Conservation (phyloP, 2,329 filamentous ascomycete species). For the Shiraia bambusicola region DNA sequence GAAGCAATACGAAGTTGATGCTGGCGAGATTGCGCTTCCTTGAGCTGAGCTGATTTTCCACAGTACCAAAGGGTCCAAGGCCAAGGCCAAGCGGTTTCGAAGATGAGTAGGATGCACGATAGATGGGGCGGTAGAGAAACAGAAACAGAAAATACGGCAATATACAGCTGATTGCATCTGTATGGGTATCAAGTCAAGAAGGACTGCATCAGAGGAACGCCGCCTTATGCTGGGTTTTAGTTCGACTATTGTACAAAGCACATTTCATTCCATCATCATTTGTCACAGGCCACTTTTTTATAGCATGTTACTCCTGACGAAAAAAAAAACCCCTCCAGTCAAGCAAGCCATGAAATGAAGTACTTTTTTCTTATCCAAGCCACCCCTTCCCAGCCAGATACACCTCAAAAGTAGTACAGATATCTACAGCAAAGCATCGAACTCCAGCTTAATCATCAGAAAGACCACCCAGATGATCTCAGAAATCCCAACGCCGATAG, state of each 20-base stretch:
- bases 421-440: no score
- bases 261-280: conserved; percentile 20
- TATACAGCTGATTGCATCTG: conserved; percentile 1
- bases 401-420: no score
- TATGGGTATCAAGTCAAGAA: neutral
- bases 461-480: no score
- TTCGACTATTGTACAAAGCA: conserved; percentile 28
- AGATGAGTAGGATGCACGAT: conserved; percentile 40
- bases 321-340: no score
- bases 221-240: neutral
- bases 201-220: neutral
- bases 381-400: no score
- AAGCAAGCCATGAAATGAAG: no score
- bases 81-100: conserved; percentile 51
- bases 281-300: no score
- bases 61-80: conserved; percentile 52
- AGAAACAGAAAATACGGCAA: neutral
- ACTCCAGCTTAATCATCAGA: neutral
- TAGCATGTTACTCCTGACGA: no score
- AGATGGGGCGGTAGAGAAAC: neutral
- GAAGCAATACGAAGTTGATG: no score
- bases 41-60: conserved; percentile 6
- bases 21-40: neutral
- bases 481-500: no score
- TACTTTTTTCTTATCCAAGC: no score